A percentile compares a stretch with the other conserved stretches of the same genome.
Conservation (phyloP, 1,284 basidiomycete genomes). For the Nidula niveotomentosa region DNA sequence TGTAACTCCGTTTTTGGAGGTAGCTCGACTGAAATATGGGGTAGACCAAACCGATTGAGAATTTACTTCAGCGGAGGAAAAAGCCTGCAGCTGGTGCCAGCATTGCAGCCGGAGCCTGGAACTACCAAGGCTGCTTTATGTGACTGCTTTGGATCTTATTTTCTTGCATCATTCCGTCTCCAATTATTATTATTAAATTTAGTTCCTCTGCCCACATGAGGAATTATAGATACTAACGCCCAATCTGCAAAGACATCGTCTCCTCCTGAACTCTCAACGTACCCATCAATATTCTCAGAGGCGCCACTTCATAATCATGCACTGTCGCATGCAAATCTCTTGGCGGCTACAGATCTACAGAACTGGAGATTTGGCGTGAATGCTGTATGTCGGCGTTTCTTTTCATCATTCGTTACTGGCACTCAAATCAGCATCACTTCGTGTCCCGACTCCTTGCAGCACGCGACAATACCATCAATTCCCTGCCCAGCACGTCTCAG, state of each 20-base stretch:
- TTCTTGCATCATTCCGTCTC: too few relatives aligned
- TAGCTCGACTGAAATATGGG: conserved; percentile 33
- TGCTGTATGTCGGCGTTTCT: conserved; percentile 32
- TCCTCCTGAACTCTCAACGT: conserved; percentile 26
- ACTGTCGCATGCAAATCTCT: conserved; percentile 35
- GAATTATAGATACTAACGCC: not conserved
- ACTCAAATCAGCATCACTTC: too few relatives aligned
- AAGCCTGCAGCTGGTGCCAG: conserved; percentile 25
- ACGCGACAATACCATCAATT: conserved; percentile 32
- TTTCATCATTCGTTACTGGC: not conserved
- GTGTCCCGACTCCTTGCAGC: conserved; percentile 18
- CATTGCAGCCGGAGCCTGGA: conserved; percentile 24
- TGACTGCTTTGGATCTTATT: conserved; percentile 14
- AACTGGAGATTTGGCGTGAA: conserved; percentile 37
- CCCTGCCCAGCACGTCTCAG: conserved; percentile 30
- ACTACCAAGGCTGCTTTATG: conserved; percentile 38
- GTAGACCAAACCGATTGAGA: conserved; percentile 29
- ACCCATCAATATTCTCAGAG: conserved; percentile 33
- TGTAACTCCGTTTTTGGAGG: conserved; percentile 34
- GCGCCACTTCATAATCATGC: conserved; percentile 37
- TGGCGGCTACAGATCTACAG: conserved; percentile 27
- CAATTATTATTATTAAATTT: too few relatives aligned
- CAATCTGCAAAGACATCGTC: conserved; percentile 25
- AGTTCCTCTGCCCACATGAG: too few relatives aligned
- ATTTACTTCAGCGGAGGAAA: conserved; percentile 31